Conservation (phyloP, 208 protist genomes). For the Acanthamoeba triangularis region DNA sequence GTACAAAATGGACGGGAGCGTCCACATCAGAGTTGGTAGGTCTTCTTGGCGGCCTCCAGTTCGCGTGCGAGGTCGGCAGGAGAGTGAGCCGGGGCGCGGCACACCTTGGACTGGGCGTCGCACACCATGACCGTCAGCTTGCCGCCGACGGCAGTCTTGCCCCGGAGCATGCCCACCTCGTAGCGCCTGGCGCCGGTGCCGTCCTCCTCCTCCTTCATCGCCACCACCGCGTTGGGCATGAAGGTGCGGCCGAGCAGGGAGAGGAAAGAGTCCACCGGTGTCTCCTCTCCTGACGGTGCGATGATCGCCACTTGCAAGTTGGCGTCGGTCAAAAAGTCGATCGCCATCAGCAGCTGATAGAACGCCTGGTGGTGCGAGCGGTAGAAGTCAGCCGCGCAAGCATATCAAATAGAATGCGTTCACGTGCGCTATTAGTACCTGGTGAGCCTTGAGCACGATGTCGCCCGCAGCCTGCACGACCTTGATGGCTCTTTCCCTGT, state of each 20-base stretch:
- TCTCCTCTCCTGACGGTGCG: neutral
- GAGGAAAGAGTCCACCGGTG: constrained; percentile 44
- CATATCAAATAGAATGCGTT: neutral
- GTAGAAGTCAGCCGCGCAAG: neutral
- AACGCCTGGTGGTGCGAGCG: constrained; percentile 6
- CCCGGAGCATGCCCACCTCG: constrained; percentile 38
- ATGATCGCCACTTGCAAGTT: constrained; percentile 40
- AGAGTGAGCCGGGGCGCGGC: neutral
- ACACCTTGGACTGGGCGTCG: constrained; percentile 40
- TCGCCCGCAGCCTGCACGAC: constrained; percentile 7
- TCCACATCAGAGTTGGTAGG: constrained; percentile 20
- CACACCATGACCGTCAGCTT: constrained; percentile 25
- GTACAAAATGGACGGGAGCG: no score
- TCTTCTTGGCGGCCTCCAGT: neutral
- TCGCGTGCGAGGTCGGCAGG: neutral
- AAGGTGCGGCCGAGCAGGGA: constrained; percentile 28
- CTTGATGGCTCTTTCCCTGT: constrained; percentile 28
- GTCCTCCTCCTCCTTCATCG: neutral
- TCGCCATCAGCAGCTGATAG: constrained; percentile 24
- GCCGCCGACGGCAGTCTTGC: constrained; percentile 36
- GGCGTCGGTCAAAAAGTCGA: constrained; percentile 69
- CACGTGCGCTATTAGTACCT: neutral
- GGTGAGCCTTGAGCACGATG: constrained; percentile 57
- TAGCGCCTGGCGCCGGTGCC: neutral
- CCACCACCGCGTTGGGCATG: constrained; percentile 60